Conservation (phyloP, 1,139 yeast species). For the Saccharomyces pastorianus region DNA sequence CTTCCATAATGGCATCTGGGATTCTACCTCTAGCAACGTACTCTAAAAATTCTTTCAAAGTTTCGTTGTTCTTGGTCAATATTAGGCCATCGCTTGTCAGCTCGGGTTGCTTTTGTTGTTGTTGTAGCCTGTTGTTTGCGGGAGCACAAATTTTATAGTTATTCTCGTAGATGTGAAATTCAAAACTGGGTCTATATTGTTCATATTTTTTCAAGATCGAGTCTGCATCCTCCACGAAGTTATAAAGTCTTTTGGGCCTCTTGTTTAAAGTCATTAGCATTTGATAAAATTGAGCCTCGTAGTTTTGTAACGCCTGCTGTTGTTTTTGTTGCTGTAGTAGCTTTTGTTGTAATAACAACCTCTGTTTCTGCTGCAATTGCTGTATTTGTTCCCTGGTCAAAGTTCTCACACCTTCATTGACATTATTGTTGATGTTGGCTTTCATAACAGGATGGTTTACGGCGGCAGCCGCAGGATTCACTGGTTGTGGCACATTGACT, state of each 20-base stretch:
- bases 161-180: conserved; percentile 81
- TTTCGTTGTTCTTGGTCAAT: conserved; percentile 73
- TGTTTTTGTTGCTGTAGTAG: conserved; percentile 35
- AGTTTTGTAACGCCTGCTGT: conserved; percentile 38
- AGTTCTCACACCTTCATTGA: conserved; percentile 15
- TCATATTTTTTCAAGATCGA: conserved; percentile 70
- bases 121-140: conserved; percentile 34
- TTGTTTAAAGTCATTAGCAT: conserved; percentile 27
- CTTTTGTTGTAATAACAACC: conserved; percentile 32
- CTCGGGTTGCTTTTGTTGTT: conserved; percentile 29
- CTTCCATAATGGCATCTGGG: conserved; percentile 88
- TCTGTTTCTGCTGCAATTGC: conserved; percentile 25
- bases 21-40: conserved; percentile 75
- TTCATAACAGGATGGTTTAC: neutral
- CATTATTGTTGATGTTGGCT: conserved; percentile 1
- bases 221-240: conserved; percentile 63
- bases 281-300: conserved; percentile 37
- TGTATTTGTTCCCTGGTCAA: conserved; percentile 17
- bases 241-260: conserved; percentile 41
- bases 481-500: conserved; percentile 6
- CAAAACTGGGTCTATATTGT: conserved; percentile 72
- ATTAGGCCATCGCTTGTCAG: conserved; percentile 53
- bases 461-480: neutral
- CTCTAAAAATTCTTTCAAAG: conserved; percentile 68
- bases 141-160: conserved; percentile 53